These are phyloP conservation scores for Curvularia verruculosa DNA, from an alignment of 2,329 filamentous ascomycete species.

Conservation along the genomic window DNA sequence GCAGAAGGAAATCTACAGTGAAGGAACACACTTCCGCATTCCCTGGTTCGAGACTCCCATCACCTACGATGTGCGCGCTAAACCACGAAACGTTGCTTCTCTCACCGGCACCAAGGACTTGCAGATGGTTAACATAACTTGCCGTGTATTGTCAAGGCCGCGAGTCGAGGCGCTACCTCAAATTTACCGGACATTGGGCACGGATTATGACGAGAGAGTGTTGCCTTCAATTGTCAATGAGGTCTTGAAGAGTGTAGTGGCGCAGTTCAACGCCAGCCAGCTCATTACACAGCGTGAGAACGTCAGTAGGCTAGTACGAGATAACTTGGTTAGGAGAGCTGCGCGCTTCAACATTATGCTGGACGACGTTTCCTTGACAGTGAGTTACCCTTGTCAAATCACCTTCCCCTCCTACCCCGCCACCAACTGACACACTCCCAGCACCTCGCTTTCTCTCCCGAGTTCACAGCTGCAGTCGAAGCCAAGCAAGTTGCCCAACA, in stretches of 20 bases:
- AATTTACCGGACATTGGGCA: constrained; percentile 94
- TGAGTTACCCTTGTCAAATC: constrained; percentile 54
- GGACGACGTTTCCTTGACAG: constrained; percentile 95
- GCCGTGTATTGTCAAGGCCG: constrained; percentile 94
- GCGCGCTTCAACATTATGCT: constrained; percentile 96
- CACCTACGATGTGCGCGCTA: constrained; percentile 96
- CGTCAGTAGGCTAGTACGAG: constrained; percentile 86
- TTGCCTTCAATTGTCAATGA: constrained; percentile 99
- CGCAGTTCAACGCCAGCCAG: constrained; percentile 97
- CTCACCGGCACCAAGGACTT: constrained; percentile 98
- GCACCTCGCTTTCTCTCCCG: constrained; percentile 72
- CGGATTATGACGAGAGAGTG: constrained; percentile 97
- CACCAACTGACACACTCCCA: constrained; percentile 42
- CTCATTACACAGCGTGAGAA: constrained; percentile 99
- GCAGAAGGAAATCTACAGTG: constrained; percentile 91
- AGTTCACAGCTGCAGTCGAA: constrained; percentile 72
- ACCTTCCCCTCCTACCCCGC: background rate
- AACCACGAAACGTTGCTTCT: constrained; percentile 94
- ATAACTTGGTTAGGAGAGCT: constrained; percentile 88
- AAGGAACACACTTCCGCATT: constrained; percentile 96
- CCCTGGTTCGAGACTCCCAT: constrained; percentile 98
- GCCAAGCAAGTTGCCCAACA: constrained; percentile 77
- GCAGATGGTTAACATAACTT: constrained; percentile 99
- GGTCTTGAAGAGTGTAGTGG: constrained; percentile 97
- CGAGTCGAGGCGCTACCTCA: constrained; percentile 87